These are phyloP conservation scores for Penicillium turbatum DNA, from an alignment of 495 filamentous ascomycete species.

Conservation along the genomic window DNA sequence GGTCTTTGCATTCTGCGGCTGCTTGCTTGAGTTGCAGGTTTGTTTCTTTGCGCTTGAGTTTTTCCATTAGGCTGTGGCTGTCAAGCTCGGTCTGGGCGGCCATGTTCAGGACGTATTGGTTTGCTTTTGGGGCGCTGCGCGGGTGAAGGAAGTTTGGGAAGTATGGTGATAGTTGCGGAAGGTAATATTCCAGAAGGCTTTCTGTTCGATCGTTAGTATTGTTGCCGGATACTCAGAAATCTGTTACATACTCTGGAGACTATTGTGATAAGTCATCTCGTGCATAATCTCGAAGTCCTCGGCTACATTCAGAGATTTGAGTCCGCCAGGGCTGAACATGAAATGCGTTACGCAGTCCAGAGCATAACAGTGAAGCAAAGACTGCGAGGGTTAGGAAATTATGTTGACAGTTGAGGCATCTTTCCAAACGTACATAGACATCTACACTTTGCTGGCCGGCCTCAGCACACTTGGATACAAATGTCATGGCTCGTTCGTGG, in stretches of 20 bases:
- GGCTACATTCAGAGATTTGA: slow-evolving; percentile 47
- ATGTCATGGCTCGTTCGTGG: slow-evolving; percentile 47
- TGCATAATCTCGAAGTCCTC: slow-evolving; percentile 59
- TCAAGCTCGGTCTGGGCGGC: slow-evolving; percentile 20
- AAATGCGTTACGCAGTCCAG: slow-evolving; percentile 63
- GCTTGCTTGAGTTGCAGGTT: slow-evolving; percentile 23
- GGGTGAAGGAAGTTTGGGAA: slow-evolving; percentile 27
- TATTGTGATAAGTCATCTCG: slow-evolving; percentile 61
- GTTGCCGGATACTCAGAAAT: slow-evolving; percentile 3
- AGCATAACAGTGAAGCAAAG: slow-evolving; percentile 55
- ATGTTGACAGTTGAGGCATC: background rate
- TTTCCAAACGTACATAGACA: slow-evolving; percentile 47
- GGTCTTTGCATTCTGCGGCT: slow-evolving; percentile 47
- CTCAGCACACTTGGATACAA: slow-evolving; percentile 46
- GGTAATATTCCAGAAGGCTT: slow-evolving; percentile 30
- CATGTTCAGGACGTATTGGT: slow-evolving; percentile 29
- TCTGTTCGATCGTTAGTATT: slow-evolving; percentile 34
- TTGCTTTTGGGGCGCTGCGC: slow-evolving; percentile 28
- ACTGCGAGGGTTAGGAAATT: slow-evolving; percentile 15
- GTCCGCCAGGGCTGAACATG: slow-evolving; percentile 58
- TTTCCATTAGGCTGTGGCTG: slow-evolving; percentile 30
- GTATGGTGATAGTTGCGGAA: slow-evolving; percentile 23
- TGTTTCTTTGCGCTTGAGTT: slow-evolving; percentile 31
- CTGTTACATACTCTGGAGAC: slow-evolving; percentile 50
- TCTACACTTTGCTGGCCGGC: slow-evolving; percentile 44